Base-by-base conservation (phyloP, 2,329 filamentous ascomycete species). In the Colletotrichum euphorbiae region DNA sequence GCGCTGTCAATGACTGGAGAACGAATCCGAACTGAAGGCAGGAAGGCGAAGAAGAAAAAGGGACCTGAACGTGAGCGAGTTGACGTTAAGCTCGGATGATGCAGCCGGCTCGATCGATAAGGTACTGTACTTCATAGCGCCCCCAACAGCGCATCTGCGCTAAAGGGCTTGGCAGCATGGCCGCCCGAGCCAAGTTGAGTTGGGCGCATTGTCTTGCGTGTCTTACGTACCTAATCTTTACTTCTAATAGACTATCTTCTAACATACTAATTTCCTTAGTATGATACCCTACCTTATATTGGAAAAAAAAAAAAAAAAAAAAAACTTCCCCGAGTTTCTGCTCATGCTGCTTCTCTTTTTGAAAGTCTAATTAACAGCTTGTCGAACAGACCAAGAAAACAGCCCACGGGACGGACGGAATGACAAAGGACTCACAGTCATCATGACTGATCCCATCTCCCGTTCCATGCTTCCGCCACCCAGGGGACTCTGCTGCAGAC, bases 121-220 rank as follows among this genome's bases (percentile, higher is more conserved):
- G n/a, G n/a, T n/a, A n/a, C n/a, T n/a, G n/a, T n/a, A 38, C 51
- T 63, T 58, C 64, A 64, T 52, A 64, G 59, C 64, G 51, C 51
- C 64, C 24, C 56, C 63, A 31, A 54, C 31, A 57, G 43, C 51
- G 43, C 58, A 62, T 28, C 43, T 33, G 51, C 52, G 48, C 60
- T 65, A 65, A 58, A 15, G 61, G 52, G 46, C 65, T 68, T 68
- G 61, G 65, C 65, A 40, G 54, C 28, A 28, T 28, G 28, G 28
- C 28, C 6, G 28, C 28, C 28, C 17, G 33, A 63, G 59, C 50
- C 59, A 58, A 67, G n/a, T 64, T n/a, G n/a, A n/a, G n/a, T n/a
- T n/a, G n/a, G n/a, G n/a, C n/a, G n/a, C n/a, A n/a, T n/a, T n/a
- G 45, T 17, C 17, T 21, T 21, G 1, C 24, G 4, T 21, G 45